phyloP scores from a whole-genome alignment of 2,329 filamentous ascomycete species.

The Trematosphaeria pertusa region DNA sequence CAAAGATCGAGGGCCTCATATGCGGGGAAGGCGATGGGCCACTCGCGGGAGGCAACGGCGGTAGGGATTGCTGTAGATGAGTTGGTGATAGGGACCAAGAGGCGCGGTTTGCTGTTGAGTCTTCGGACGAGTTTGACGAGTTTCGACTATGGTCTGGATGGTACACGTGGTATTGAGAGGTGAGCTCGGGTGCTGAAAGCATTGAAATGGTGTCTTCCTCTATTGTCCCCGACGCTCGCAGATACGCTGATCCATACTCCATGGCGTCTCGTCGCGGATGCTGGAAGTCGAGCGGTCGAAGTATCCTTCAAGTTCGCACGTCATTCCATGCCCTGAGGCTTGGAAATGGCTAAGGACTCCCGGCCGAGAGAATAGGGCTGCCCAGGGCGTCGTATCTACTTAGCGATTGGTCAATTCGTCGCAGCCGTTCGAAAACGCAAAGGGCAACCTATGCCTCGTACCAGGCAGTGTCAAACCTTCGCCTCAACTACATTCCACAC shows the following conservation, averaged over 20 bases:
- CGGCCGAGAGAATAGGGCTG: neutral
- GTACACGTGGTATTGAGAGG: conserved; percentile 5
- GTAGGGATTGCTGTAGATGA: conserved; percentile 1
- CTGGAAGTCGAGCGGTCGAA: neutral
- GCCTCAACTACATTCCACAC: too few species aligned
- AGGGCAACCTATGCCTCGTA: too few species aligned
- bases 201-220: conserved; percentile 5
- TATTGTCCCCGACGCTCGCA: conserved; percentile 4
- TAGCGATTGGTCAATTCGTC: too few species aligned
- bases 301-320: neutral
- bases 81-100: conserved; percentile 9
- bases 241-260: conserved; percentile 7
- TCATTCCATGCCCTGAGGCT: conserved; percentile 5
- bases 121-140: neutral
- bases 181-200: neutral
- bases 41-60: neutral
- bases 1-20: conserved; percentile 12
- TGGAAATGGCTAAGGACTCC: too few species aligned
- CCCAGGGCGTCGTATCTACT: neutral
- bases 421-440: too few species aligned
- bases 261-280: neutral
- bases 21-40: conserved; percentile 1
- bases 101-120: neutral
- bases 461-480: too few species aligned
- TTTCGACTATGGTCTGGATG: conserved; percentile 1